Conservation (phyloP, 2,329 filamentous ascomycete species). For the Peltaster fructicola region DNA sequence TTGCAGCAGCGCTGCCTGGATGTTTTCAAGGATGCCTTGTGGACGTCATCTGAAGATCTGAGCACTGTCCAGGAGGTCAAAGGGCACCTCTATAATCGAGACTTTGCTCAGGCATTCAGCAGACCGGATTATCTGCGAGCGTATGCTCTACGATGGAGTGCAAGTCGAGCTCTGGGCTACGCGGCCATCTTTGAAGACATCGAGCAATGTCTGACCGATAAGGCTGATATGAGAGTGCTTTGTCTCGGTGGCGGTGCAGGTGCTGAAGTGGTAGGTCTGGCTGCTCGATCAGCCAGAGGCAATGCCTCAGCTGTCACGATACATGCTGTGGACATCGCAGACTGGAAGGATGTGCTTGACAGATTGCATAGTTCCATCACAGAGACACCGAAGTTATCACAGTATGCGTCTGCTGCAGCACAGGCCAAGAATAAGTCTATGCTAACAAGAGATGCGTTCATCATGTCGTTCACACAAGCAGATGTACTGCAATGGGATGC, state of each 20-base stretch:
- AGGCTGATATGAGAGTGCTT: conserved; percentile 23
- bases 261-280: conserved; percentile 48
- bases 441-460: conserved; percentile 14
- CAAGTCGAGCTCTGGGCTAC: conserved; percentile 69
- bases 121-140: conserved; percentile 53
- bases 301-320: conserved; percentile 5
- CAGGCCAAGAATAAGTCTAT: conserved; percentile 25
- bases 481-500: conserved; percentile 33
- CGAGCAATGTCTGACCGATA: conserved; percentile 7
- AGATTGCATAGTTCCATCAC: conserved; percentile 41
- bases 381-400: conserved; percentile 27
- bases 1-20: conserved; percentile 3
- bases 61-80: conserved; percentile 4
- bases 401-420: conserved; percentile 30
- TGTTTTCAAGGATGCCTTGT: conserved; percentile 3
- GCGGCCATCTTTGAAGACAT: conserved; percentile 35
- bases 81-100: conserved; percentile 64
- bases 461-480: conserved; percentile 28
- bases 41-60: neutral
- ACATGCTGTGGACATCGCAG: conserved; percentile 50
- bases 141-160: conserved; percentile 84
- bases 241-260: conserved; percentile 50
- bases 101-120: conserved; percentile 68
- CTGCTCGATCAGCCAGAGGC: conserved; percentile 16
- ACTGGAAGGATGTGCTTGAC: conserved; percentile 50